phyloP scores from a whole-genome alignment of 129 eudicot species.

The Oenanthe sinensis region DNA sequence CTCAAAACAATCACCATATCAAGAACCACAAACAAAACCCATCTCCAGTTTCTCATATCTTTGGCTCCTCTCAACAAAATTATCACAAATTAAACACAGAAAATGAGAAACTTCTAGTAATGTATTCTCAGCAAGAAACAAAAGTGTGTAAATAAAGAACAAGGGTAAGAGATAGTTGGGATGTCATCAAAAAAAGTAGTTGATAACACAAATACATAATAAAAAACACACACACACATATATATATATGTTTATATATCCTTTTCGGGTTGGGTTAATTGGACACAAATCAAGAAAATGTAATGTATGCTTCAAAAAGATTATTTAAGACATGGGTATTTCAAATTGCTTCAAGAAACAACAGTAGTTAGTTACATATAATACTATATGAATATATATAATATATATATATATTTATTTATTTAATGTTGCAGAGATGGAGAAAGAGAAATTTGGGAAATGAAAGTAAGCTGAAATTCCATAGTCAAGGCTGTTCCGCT shows the following conservation, averaged over 20 bases:
- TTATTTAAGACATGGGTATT: slow-evolving; percentile 17
- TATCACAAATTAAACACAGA: slow-evolving; percentile 1
- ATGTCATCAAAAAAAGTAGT: slow-evolving; percentile 45
- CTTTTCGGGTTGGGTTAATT: slow-evolving; percentile 17
- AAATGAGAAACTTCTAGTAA: background rate
- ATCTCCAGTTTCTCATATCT: slow-evolving; percentile 38
- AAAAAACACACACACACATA: no score
- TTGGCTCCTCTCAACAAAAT: slow-evolving; percentile 5
- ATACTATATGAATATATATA: no score
- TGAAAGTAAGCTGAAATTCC: slow-evolving; percentile 1
- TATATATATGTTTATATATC: background rate
- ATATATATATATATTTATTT: no score
- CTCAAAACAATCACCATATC: slow-evolving; percentile 23
- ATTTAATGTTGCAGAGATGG: background rate
- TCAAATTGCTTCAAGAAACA: slow-evolving; percentile 49
- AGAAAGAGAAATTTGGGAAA: background rate
- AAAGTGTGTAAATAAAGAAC: background rate
- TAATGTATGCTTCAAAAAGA: slow-evolving; percentile 9
- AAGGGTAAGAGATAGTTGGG: slow-evolving; percentile 23
- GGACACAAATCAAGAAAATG: slow-evolving; percentile 5
- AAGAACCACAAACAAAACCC: slow-evolving; percentile 39
- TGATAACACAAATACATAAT: slow-evolving; percentile 18
- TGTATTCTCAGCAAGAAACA: background rate
- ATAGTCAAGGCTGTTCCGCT: background rate
- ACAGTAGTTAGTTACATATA: background rate